Base-by-base conservation (phyloP, 805 yeast species). In the Ogataea degrootiae region DNA sequence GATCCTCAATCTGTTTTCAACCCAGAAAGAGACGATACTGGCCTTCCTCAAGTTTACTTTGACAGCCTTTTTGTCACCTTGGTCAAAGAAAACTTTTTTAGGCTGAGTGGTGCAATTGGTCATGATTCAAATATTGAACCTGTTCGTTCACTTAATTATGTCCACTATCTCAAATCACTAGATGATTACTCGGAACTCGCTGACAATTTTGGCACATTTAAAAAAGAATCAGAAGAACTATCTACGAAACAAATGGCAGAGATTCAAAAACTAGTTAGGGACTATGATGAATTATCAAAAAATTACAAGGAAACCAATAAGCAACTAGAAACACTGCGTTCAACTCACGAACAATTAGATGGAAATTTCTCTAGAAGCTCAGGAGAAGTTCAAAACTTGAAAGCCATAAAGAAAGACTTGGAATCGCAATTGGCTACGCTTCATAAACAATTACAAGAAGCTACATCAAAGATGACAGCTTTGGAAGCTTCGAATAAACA, bases 31-130 rank as follows among this genome's bases (percentile, higher is more conserved):
- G 96, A 89, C 61, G 83, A 81, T 2, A 82, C 96, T 1, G 99
- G 99, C 1, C 74, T 92, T 38, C 99, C 98, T 0, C 79, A 81
- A 48, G 85, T 92, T 1, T 89, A 77, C 57, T 85, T 94, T 59
- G 84, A 83, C 48, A 61, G 76, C 0, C 66, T 73, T 2, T 88
- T 88, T 61, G 81, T 87, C 3, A 70, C 69, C 4, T 68, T 90
- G 44, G 68, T 94, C 39, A 82, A 81, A 51, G 94, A 85, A 2
- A 85, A 88, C 57, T 80, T 76, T 51, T 55, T 66, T 8, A 74
- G 97, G 48, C 79, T 94, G 26, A 77, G 76, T 51, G 75, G 82
- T 40, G 83, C 96, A 0, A 67, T 92, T 34, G 82, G 81, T 34
- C 85, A 82, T 51, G 88, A 82, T 56, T 96, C 98, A 0, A 68